Base-by-base conservation (phyloP, 2,329 filamentous ascomycete genomes). In the Ophiocordyceps unilateralis region DNA sequence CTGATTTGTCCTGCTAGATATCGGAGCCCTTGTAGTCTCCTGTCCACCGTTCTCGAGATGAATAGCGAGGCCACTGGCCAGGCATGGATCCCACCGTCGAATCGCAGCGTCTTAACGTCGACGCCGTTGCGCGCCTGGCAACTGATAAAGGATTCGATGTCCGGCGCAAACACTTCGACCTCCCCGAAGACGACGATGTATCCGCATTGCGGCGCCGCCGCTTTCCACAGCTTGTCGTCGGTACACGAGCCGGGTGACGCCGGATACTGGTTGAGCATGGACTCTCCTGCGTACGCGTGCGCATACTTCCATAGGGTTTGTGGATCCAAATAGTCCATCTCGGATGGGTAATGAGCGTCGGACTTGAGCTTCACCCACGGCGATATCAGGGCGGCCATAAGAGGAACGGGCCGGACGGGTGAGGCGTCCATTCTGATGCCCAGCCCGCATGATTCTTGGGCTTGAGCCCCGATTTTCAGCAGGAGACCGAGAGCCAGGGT, bases 351-450 rank as follows among this genome's bases (percentile, higher is more conserved):
- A 52, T 88, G 80, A 42, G 74, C 70, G 7, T 66, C 61, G 0
- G 81, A 85, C 34, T 84, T 67, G 36, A 93, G 72, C 1, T 78
- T 81, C 12, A 79, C 69, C 86, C 86, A 93, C 0, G 85, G 85
- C 10, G 82, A 88, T 46, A 93, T 83, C 46, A 91, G 66, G 20
- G 79, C 67, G 2, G 80, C 83, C 53, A 87, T 63, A 46, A 58
- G 58, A 40, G 60, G 61, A 41, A 57, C 55, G 44, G 51, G 58
- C 43, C 60, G 46, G 1, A 48, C 45, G 12, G 51, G 51, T 12
- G 46, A 45, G 24, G 45, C 50, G 9, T 17, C 11, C n/a, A 10
- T 10, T 20, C 1, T 17, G n/a, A 20, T 26, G 24, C 24, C 24
- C 24, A 26, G 12, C 4, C 24, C 17, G n/a, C 32, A 4, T 10